A percentile compares a stretch with the other conserved stretches of the same genome.
Evolutionary conservation across 2,329 filamentous ascomycete genomes (phyloP).

Genomic region (Ambrosiella beaveri): DNA sequence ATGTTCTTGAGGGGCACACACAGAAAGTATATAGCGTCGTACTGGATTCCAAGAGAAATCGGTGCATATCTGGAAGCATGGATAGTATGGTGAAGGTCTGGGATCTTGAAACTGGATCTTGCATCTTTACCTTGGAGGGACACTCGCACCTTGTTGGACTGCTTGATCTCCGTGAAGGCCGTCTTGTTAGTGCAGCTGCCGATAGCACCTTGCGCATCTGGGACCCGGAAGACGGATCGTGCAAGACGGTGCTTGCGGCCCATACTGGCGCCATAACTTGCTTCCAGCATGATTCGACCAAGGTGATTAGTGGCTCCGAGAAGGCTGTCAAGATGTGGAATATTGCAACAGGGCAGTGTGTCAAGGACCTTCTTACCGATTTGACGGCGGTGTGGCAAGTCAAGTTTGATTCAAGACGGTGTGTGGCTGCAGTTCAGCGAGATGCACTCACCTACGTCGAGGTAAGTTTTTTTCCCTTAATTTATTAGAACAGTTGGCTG

Average conservation of each 20-base stretch:
- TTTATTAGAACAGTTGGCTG: constrained; percentile 16
- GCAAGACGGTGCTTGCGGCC: constrained; percentile 75
- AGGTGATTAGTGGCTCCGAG: constrained; percentile 92
- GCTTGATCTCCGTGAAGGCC: constrained; percentile 73
- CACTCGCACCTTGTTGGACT: constrained; percentile 85
- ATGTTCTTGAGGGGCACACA: constrained; percentile 69
- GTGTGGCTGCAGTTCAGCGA: constrained; percentile 89
- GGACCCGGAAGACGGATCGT: constrained; percentile 86
- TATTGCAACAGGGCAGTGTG: constrained; percentile 75
- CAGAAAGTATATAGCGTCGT: constrained; percentile 97
- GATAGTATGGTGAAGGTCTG: constrained; percentile 96
- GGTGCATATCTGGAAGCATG: constrained; percentile 97
- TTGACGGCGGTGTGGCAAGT: constrained; percentile 98
- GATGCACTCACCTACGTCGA: constrained; percentile 89
- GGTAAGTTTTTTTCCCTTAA: constrained; percentile 35
- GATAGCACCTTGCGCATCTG: constrained; percentile 92
- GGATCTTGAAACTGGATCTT: constrained; percentile 73
- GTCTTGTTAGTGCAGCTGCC: constrained; percentile 83
- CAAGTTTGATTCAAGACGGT: constrained; percentile 87
- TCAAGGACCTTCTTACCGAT: constrained; percentile 82
- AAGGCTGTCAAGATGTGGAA: constrained; percentile 99
- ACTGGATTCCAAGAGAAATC: constrained; percentile 74
- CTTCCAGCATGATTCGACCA: constrained; percentile 92
- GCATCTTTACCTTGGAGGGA: constrained; percentile 79
- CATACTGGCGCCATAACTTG: constrained; percentile 97